A percentile compares a stretch with the other conserved stretches of the same genome.
phyloP scores from a whole-genome alignment of 2,329 filamentous ascomycete species.

The Epichloe coenophiala region DNA sequence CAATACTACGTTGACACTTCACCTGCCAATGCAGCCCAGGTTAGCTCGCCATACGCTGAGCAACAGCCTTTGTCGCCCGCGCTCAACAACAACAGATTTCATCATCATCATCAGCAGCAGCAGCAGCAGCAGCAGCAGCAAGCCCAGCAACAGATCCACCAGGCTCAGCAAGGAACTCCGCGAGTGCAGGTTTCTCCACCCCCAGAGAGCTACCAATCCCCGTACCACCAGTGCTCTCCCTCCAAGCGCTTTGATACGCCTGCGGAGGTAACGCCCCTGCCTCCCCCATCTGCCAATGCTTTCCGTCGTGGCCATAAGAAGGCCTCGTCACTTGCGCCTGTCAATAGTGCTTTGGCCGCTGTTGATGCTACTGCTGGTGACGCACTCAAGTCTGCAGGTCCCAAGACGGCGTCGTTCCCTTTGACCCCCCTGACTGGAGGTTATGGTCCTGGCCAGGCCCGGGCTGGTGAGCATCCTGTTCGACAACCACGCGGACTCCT shows the following conservation, averaged over 20 bases:
- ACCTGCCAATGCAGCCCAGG: conserved; percentile 29
- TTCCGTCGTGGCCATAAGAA: conserved; percentile 95
- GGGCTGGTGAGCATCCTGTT: conserved; percentile 85
- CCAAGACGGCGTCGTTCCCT: conserved; percentile 70
- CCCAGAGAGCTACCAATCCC: conserved; percentile 39
- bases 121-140: conserved; percentile 33
- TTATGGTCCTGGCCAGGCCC: conserved; percentile 84
- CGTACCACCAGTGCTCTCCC: conserved; percentile 41
- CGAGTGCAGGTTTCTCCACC: conserved; percentile 75
- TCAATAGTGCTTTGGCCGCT: conserved; percentile 35
- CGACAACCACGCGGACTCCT: conserved; percentile 85
- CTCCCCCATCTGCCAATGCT: conserved; percentile 81
- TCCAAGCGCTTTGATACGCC: conserved; percentile 57
- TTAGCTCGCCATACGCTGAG: conserved; percentile 27
- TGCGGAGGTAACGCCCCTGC: conserved; percentile 55
- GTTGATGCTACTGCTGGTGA: conserved; percentile 28
- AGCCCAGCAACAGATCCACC: conserved; percentile 23
- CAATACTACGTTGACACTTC: conserved; percentile 70
- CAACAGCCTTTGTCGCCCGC: conserved; percentile 29
- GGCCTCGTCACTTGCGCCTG: conserved; percentile 58
- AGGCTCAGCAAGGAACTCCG: conserved; percentile 44
- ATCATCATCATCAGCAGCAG: conserved; percentile 24
- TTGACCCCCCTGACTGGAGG: conserved; percentile 68
- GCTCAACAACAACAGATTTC: conserved; percentile 15
- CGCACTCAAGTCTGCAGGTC: conserved; percentile 46